These are phyloP conservation scores for Nissolia schottii DNA, from an alignment of 306 rosid species.

Conservation along the genomic window DNA sequence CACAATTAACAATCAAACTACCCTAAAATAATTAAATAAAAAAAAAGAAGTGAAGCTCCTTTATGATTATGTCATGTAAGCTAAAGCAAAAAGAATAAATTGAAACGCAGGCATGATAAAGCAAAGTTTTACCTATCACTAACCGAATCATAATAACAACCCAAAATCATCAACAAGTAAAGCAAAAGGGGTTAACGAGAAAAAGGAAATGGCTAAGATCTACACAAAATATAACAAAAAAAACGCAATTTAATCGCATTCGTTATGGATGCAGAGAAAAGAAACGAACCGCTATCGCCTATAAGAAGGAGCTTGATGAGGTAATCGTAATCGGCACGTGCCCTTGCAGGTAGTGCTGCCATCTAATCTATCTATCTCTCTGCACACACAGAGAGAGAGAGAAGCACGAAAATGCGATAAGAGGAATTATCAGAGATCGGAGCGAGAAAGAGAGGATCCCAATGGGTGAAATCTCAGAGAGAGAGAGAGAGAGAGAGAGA, in stretches of 20 bases:
- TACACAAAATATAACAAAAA: not conserved
- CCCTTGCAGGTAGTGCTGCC: conserved; percentile 71
- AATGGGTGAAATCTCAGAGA: not conserved
- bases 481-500: conserved; percentile 2
- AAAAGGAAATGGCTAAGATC: conserved; percentile 1
- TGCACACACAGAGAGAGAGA: not conserved
- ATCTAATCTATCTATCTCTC: conserved; percentile 11
- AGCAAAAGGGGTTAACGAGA: too few species aligned
- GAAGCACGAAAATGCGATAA: not conserved
- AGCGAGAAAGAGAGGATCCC: not conserved
- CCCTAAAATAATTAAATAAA: not conserved
- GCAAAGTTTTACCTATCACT: not conserved
- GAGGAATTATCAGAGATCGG: not conserved
- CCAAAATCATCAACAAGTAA: too few species aligned
- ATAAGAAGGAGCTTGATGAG: conserved; percentile 80
- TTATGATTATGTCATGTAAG: not conserved
- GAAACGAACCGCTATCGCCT: conserved; percentile 67
- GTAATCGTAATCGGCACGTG: conserved; percentile 73
- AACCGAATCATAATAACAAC: too few species aligned
- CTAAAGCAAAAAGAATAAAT: not conserved
- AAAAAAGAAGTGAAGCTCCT: not conserved
- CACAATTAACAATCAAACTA: not conserved
- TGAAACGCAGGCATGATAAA: not conserved
- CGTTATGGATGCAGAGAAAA: not conserved
- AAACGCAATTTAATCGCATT: not conserved